Evolutionary conservation across 2,329 filamentous ascomycete genomes (phyloP), one percentile per base, ranked within the genome.

Genomic region (Penicillium olsonii): DNA sequence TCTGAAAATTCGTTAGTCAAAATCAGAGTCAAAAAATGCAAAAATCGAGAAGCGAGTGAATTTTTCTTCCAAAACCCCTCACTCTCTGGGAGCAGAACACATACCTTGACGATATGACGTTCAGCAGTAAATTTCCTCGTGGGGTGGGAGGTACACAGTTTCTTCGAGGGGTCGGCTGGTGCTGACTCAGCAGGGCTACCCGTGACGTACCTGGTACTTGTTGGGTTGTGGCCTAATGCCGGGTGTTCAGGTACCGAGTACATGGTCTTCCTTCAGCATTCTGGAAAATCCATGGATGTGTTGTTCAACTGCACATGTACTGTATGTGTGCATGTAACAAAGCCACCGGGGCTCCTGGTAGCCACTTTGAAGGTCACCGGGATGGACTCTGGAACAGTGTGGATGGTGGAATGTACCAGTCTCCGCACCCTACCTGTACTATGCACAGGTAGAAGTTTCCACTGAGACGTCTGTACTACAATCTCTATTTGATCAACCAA

Each of bases 121-220:
- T 37, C 31, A 41, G 42, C 48, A 46, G 48, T 34, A 50, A 50
- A 42, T 47, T 50, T 50, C 43, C 48, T 50, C 48, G 42, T 47
- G 43, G 48, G 48, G 48, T 50, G 39, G 15, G 46, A 41, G 29
- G 45, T 45, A 40, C 42, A 24, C 38, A 46, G 47, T 50, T 50
- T 50, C 42, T 45, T 50, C 47, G 47, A 50, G 48, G 43, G 42
- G 48, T 50, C 48, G 48, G 43, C 18, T 46, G 48, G 22, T 31
- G 48, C 37, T 50, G 48, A 50, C 41, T 50, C 40, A 50, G 48
- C 48, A 50, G 48, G 48, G 48, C 43, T 46, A 45, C 42, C 47
- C 43, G 42, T 50, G 48, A 50, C 48, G 48, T 50, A 50, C 37
- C 27, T 45, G 47, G 35, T 50, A 50, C 47, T 50, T 45, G 27